Percentiles rank a stretch among this genome's conserved stretches.
Conservation (phyloP, 345 rosid genomes). For the Alliaria petiolata region DNA sequence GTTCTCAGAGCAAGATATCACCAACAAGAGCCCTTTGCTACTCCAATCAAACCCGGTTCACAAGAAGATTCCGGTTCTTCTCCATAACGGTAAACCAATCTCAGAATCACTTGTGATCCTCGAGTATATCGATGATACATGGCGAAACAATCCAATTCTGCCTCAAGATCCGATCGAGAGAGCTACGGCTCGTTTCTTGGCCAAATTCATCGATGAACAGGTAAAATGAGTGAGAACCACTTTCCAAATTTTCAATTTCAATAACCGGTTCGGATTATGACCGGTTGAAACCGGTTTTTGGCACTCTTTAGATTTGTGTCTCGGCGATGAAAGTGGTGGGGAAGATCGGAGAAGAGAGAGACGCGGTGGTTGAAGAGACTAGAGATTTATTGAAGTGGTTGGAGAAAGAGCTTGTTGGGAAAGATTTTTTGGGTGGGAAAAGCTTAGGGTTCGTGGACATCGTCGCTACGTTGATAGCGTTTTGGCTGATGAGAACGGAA, state of each 20-base stretch:
- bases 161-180: constrained; percentile 40
- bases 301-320: not conserved
- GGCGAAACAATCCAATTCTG: constrained; percentile 38
- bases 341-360: constrained; percentile 22
- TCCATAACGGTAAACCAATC: constrained; percentile 39
- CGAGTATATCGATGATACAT: constrained; percentile 48
- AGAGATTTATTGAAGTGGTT: constrained; percentile 24
- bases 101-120: constrained; percentile 39
- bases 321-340: constrained; percentile 28
- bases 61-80: constrained; percentile 44
- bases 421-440: constrained; percentile 35
- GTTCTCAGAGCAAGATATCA: constrained; percentile 35
- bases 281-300: constrained; percentile 1
- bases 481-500: constrained; percentile 25
- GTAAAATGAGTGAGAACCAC: constrained; percentile 25
- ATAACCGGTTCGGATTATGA: not conserved
- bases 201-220: constrained; percentile 36
- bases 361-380: constrained; percentile 18
- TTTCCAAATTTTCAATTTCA: not conserved
- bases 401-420: constrained; percentile 32
- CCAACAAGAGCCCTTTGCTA: constrained; percentile 37
- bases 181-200: constrained; percentile 42
- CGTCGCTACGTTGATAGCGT: constrained; percentile 25
- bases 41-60: constrained; percentile 41
- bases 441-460: constrained; percentile 30